Base-by-base conservation (phyloP, 495 filamentous ascomycete genomes). In the Cercophora samala region DNA sequence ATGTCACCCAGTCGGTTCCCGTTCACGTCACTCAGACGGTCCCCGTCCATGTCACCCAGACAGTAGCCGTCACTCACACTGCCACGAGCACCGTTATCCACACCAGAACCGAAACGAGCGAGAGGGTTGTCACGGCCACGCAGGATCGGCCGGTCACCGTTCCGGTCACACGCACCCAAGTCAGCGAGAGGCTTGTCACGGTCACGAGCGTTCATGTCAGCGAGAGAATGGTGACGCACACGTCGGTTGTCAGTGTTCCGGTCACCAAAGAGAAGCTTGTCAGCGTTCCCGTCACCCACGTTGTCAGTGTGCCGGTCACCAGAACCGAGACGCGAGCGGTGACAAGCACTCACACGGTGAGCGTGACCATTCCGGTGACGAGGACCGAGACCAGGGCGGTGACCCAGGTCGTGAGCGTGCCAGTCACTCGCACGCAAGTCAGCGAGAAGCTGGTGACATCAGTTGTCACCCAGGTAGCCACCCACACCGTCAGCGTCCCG, bases 91-190 rank as follows among this genome's bases (percentile, higher is more conserved):
- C 60, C 6, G 29, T 62, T 2, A n/a, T 19, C 11, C 24, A 62
- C 5, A 62, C 60, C 8, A 4, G 24, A 17, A 25, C 60, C 60
- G 29, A 29, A n/a, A 62, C 60, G 24, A 13, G n/a, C 15, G 26
- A 25, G 26, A 29, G 17, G 18, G 19, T 46, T 17, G 25, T 37
- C 17, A 62, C 29, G 0, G 19, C 17, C 4, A 62, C 60, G 25
- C 24, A 62, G 60, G 60, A 62, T 17, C 46, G 32, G 60, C 25
- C 60, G 9, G 60, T 62, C 15, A 62, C 60, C 0, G 29, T 62
- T 29, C 26, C 60, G 4, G 60, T 62, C 60, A 62, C 58, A 21
- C 58, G 58, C 58, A 60, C 58, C 22, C 23, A 62, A 21, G 60
- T 62, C 60, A 42, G 26, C 26, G 58, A 60, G 58, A 60, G 58